Base-by-base conservation (phyloP, 1,284 basidiomycete genomes). In the Mycosarcoma maydis region DNA sequence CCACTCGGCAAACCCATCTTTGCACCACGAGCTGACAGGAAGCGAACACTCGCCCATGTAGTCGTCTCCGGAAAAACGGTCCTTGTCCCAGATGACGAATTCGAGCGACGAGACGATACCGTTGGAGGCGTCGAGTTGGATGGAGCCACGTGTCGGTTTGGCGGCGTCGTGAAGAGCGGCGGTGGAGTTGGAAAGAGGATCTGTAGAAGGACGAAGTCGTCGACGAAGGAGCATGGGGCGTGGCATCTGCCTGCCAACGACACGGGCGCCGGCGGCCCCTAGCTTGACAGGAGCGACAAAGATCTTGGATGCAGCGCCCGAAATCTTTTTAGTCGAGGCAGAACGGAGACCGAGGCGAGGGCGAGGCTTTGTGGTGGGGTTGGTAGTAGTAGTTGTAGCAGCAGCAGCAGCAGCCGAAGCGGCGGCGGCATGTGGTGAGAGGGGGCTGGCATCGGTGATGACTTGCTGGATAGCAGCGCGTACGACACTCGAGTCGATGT, bases 21-120 rank as follows among this genome's bases (percentile, higher is more conserved):
- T 81, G 78, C 92, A 92, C 92, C 93, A 97, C 40, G 91, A 87
- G 26, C 90, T 88, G 23, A 95, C 80, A 0, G 87, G 86, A 7
- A 97, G 79, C 1, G 88, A 87, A 10, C 88, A 87, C 82, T 98
- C 95, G 26, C 95, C 95, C 43, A 98, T 87, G 83, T 97, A 98
- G 57, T 96, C 94, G 84, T 95, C 94, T 78, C 86, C 87, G 70
- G 70, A 73, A 34, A 73, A 66, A 43, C 82, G 73, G 78, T 95
- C 94, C 84, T 91, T 93, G 83, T 95, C 93, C 94, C 94, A 98
- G 0, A 93, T 86, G 27, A 97, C 89, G 41, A 93, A 85, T 80
- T 97, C 93, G 44, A 97, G 61, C 16, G 61, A 51, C 2, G 57
- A 61, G 53, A 70, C 67, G 33, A 60, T 58, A 27, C 53, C 67